Conservation (phyloP, 2,329 filamentous ascomycete genomes). For the Pseudogymnoascus sp. region DNA sequence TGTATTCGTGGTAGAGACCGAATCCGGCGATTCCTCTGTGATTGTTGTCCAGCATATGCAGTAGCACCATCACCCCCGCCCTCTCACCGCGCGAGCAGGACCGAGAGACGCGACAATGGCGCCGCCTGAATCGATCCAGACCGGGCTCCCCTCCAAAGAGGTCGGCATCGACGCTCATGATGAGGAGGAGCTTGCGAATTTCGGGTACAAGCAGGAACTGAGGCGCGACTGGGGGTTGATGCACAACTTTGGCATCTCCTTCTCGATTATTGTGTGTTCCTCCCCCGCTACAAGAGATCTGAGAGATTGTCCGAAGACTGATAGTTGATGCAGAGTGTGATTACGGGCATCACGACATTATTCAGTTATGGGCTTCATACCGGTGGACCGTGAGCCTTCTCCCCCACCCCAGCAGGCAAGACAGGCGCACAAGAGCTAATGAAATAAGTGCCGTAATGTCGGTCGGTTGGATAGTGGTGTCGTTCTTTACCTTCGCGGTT, state of each 20-base stretch:
- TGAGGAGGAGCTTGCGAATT: slow-evolving; percentile 43
- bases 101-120: neutral
- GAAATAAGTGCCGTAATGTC: slow-evolving; percentile 37
- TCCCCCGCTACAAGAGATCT: neutral
- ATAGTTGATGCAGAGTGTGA: slow-evolving; percentile 38
- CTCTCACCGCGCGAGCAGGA: neutral
- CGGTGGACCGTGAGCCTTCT: slow-evolving; percentile 47
- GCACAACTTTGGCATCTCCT: slow-evolving; percentile 55
- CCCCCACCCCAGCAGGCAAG: slow-evolving; percentile 11
- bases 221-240: slow-evolving; percentile 49
- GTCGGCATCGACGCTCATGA: slow-evolving; percentile 26
- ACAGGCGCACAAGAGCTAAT: slow-evolving; percentile 14
- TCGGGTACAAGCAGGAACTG: slow-evolving; percentile 54
- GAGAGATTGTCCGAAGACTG: neutral
- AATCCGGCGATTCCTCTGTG: neutral
- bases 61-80: neutral
- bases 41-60: neutral
- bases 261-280: slow-evolving; percentile 48
- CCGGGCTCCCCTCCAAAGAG: neutral
- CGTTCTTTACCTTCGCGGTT: slow-evolving; percentile 47
- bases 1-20: neutral
- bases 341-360: slow-evolving; percentile 51
- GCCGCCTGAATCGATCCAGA: neutral
- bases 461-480: slow-evolving; percentile 47
- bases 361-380: slow-evolving; percentile 49